Evolutionary conservation across 164 flowering plant species (phyloP), one percentile per base, ranked within the genome.

Genomic region (Umbellularia californica): DNA sequence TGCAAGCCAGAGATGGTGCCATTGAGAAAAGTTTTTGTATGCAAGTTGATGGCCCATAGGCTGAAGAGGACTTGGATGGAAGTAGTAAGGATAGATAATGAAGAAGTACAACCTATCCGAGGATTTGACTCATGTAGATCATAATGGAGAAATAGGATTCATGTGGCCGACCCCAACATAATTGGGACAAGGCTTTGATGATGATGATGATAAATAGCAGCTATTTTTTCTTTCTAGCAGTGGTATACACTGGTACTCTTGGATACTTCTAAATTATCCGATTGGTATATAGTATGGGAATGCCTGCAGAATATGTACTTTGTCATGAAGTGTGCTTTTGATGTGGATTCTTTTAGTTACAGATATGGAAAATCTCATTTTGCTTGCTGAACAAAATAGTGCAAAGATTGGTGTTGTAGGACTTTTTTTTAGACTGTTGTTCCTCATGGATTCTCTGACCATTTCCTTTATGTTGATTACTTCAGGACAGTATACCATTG

Each of bases 401-500:
- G 60, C 19, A 55, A 41, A 20, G n/a, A 55, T 14, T 55, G 60
- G n/a, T 55, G 60, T 55, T 15, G 20, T 55, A 55, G 20, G 17
- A 55, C n/a, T 7, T 55, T 20, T 55, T 55, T 20, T 55, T 1
- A 55, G n/a, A 55, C 60, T 14, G 5, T 15, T 55, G n/a, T 55
- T 41, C 47, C 10, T 5, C 47, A 41, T 41, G 60, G n/a, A 55
- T 15, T 41, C 17, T 55, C 60, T 55, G 19, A 55, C 60, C 60
- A 15, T 55, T 14, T 67, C 27, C 50, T 67, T 15, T 30, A n/a
- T 69, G 24, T 41, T 20, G 22, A 20, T 41, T 74, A 25, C 64
- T 81, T 71, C 89, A 95, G 98, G 89, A 81, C 79, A 9, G 92
- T 95, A 30, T 95, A 92, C 79, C 99, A 95, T 79, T 95, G 99